Evolutionary conservation across 768 basidiomycete species (phyloP).

Genomic region (Hypholoma sublateritium): DNA sequence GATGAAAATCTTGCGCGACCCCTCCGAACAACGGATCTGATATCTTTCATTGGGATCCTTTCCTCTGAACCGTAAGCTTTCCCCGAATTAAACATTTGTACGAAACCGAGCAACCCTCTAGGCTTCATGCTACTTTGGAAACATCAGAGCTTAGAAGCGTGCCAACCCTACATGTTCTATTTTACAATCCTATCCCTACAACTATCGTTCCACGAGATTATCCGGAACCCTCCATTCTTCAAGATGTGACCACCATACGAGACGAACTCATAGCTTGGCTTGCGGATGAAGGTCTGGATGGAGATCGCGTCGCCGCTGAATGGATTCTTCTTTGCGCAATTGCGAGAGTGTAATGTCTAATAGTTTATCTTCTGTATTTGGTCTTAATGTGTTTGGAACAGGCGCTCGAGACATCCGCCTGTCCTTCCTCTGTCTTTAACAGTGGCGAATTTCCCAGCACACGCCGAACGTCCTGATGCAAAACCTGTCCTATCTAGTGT

Average conservation of each 20-base stretch:
- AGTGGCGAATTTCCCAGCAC: constrained; percentile 59
- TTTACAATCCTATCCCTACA: constrained; percentile 38
- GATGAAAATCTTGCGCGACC: constrained; percentile 40
- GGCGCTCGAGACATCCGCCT: constrained; percentile 65
- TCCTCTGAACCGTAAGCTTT: constrained; percentile 59
- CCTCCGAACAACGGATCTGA: constrained; percentile 60
- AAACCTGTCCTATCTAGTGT: constrained; percentile 53
- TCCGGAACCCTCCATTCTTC: constrained; percentile 23
- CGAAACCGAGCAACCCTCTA: constrained; percentile 13
- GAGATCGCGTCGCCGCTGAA: constrained; percentile 70
- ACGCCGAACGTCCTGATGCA: constrained; percentile 22
- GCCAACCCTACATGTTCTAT: constrained; percentile 72
- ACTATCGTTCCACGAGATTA: constrained; percentile 41
- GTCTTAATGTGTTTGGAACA: constrained; percentile 25
- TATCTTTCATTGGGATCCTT: constrained; percentile 74
- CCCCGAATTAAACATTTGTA: constrained; percentile 10
- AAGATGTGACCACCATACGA: constrained; percentile 31
- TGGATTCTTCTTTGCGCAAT: constrained; percentile 67
- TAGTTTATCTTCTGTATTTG: constrained; percentile 1
- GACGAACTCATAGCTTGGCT: constrained; percentile 71
- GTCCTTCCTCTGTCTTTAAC: constrained; percentile 69
- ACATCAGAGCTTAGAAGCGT: constrained; percentile 36
- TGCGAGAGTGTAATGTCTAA: constrained; percentile 57
- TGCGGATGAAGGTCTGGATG: constrained; percentile 64
- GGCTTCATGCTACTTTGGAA: constrained; percentile 42